Evolutionary conservation across 495 filamentous ascomycete species (phyloP), one percentile per base, ranked within the genome.

Genomic region (Trichoderma asperelloides): DNA sequence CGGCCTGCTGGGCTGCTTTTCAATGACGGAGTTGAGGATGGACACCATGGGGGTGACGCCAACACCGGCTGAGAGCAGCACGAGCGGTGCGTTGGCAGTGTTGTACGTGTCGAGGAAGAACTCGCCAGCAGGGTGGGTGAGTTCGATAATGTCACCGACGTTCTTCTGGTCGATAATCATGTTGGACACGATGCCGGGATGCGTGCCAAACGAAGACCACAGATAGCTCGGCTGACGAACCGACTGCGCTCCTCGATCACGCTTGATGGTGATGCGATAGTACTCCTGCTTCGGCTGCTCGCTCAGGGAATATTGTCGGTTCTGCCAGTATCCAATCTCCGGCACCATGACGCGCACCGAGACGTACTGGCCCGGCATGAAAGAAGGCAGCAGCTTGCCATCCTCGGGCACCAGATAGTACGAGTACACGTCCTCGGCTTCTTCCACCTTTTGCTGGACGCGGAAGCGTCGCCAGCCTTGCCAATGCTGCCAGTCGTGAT

Each of bases 181-280:
- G 72, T 91, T 92, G 66, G 87, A 90, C 11, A 92, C 81, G 70
- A 85, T 78, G n/a, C 88, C 89, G 0, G 88, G 87, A 69, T 78
- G 70, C 67, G 74, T 70, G 69, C 73, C 74, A 13, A 68, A 75
- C 62, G 70, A 66, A n/a, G 72, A 73, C 9, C 76, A 71, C 33
- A 82, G 37, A 21, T 45, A 76, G 39, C 85, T 77, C 8, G 74
- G 69, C 51, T 80, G 68, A 45, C 78, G n/a, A 9, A 16, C 41
- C 12, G 64, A 30, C 41, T 27, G 68, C 21, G 84, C 67, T 28
- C 85, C 87, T 4, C 75, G 70, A 74, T 91, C 88, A 63, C 80
- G 84, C 83, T 90, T 90, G 69, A 92, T 84, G 65, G 80, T 87
- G 77, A 91, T 87, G 65, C 89, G 86, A 78, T 89, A 90, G 73